Conservation (phyloP, 2,329 filamentous ascomycete species). For the Biscogniauxia marginata region DNA sequence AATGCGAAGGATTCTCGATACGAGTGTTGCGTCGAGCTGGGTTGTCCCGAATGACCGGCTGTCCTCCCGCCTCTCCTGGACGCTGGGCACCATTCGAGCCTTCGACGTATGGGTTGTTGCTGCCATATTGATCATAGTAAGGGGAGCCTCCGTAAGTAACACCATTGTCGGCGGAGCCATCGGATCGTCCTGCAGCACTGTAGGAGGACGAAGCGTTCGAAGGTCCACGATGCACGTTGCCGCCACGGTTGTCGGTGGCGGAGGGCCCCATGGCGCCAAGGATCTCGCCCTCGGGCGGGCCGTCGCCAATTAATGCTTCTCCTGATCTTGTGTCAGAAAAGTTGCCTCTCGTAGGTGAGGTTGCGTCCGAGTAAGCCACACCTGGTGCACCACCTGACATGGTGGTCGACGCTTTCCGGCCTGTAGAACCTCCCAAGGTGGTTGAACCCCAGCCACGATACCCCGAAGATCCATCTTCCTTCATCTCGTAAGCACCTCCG, state of each 20-base stretch:
- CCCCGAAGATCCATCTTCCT: slow-evolving; percentile 71
- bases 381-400: slow-evolving; percentile 72
- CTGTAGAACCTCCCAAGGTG: slow-evolving; percentile 63
- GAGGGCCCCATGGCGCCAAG: slow-evolving; percentile 78
- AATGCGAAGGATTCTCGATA: slow-evolving; percentile 87
- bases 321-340: slow-evolving; percentile 68
- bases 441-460: slow-evolving; percentile 95
- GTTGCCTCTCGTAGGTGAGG: slow-evolving; percentile 64
- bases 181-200: slow-evolving; percentile 76
- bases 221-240: slow-evolving; percentile 79
- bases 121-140: slow-evolving; percentile 61
- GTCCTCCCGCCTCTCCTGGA: slow-evolving; percentile 48
- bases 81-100: slow-evolving; percentile 38
- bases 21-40: slow-evolving; percentile 88
- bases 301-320: slow-evolving; percentile 60
- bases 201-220: slow-evolving; percentile 97
- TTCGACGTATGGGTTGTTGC: slow-evolving; percentile 55
- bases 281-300: slow-evolving; percentile 72
- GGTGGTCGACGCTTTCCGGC: slow-evolving; percentile 84
- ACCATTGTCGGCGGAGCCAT: slow-evolving; percentile 57
- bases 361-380: slow-evolving; percentile 69
- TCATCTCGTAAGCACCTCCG: slow-evolving; percentile 65
- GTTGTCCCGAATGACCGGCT: slow-evolving; percentile 90
- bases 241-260: slow-evolving; percentile 61
- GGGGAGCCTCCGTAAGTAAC: slow-evolving; percentile 47